Base-by-base conservation (phyloP, 805 yeast genomes). In the Saccharomycopsis malanga region DNA sequence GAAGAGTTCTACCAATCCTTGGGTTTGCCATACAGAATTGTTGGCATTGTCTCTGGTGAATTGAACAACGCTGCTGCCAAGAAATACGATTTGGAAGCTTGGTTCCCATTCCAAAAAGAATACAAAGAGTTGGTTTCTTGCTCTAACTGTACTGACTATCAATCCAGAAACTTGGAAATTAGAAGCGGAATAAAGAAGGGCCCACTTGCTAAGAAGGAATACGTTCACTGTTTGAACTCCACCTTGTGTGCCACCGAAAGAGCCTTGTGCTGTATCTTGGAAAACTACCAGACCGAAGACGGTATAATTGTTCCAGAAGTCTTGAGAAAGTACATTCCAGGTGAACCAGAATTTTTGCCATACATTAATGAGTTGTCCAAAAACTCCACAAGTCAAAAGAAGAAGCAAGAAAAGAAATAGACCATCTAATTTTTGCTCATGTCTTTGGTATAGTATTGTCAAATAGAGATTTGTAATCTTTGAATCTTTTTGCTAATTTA, bases 91-190 rank as follows among this genome's bases (percentile, higher is more conserved):
- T 77, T 93, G 64, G 98, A 93, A 75, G 98, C 98, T 44, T 93
- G 98, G 98, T 93, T 93, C 94, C 98, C 98, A 64, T 93, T 76
- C 86, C 98, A 93, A 76, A 77, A 88, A 67, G 98, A 93, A 71
- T 93, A 86, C 74, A 93, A 93, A 72, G 98, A 93, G 73, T 80
- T 93, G 61, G 98, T 93, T 48, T 87, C 96, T 17, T 91, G 98
- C 74, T 91, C 98, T 50, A 93, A 93, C 78, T 93, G 98, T 80
- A 93, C 98, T 52, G 98, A 93, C 72, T 93, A 93, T 71, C 98
- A 93, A 75, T 87, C 98, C 45, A 85, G 98, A 75, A 91, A 91
- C 77, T 76, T 93, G 64, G 98, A 93, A 74, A 93, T 93, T 63
- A 84, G 98, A 78, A 93, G 97, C 69, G 98, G 98, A 67, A 86